These are phyloP conservation scores for Discostella pseudostelligera DNA, from an alignment of 108 stramenopile genomes.

Conservation along the genomic window DNA sequence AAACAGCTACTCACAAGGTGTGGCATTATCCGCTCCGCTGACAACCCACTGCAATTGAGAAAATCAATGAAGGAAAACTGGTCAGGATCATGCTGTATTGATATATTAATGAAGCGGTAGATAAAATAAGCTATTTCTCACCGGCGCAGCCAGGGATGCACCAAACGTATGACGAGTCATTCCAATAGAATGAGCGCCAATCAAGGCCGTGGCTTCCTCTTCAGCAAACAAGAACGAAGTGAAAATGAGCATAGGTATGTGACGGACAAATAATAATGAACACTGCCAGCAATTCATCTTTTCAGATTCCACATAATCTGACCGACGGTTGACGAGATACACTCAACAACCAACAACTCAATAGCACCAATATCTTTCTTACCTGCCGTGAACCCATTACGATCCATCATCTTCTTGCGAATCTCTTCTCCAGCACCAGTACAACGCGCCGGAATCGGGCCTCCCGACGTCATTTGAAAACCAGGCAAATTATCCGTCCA, in stretches of 20 bases:
- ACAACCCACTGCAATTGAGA: background rate
- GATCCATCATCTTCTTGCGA: conserved; percentile 4
- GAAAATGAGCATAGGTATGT: background rate
- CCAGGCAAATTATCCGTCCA: conserved; percentile 14
- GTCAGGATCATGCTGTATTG: no score
- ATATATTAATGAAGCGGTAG: no score
- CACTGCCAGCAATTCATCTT: background rate
- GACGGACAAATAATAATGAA: background rate
- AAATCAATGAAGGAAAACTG: background rate
- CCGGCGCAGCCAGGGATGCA: background rate
- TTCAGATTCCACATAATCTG: no score
- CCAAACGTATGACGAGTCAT: conserved; percentile 18
- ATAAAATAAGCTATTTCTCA: background rate
- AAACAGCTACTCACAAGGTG: conserved; percentile 16
- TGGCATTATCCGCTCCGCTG: conserved; percentile 11
- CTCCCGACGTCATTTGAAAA: background rate
- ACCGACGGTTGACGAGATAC: no score
- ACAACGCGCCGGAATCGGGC: conserved; percentile 3
- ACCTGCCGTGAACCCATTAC: conserved; percentile 14
- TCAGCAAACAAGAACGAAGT: background rate
- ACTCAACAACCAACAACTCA: no score
- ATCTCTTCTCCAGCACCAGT: conserved; percentile 5
- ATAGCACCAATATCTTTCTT: no score
- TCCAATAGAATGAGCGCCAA: conserved; percentile 23
- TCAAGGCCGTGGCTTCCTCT: conserved; percentile 20